Evolutionary conservation across 768 basidiomycete genomes (phyloP).

Genomic region (Tylopilus sp.): DNA sequence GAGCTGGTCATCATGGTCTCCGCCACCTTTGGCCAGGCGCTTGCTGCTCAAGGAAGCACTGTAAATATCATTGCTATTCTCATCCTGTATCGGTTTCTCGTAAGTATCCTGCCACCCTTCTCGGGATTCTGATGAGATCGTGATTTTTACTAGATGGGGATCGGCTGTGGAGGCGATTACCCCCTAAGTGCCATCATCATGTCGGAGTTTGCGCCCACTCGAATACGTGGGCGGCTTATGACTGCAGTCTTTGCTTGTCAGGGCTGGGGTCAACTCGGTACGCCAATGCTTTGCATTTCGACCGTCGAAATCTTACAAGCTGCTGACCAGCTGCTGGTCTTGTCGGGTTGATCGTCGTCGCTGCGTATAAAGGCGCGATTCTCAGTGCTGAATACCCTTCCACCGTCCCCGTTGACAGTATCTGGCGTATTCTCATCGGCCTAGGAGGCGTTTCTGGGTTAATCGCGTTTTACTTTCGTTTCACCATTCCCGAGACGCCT

Average conservation of each 20-base stretch:
- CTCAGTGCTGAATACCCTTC: constrained; percentile 38
- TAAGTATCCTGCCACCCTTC: constrained; percentile 20
- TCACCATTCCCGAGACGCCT: constrained; percentile 90
- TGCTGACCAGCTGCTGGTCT: constrained; percentile 53
- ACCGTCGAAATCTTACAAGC: neutral
- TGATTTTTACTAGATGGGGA: constrained; percentile 48
- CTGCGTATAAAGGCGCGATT: constrained; percentile 59
- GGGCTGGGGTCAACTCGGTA: constrained; percentile 87
- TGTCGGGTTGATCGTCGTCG: constrained; percentile 57
- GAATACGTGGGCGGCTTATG: constrained; percentile 83
- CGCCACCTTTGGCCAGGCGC: constrained; percentile 73
- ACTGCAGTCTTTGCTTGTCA: constrained; percentile 80
- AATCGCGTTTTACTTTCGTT: constrained; percentile 82
- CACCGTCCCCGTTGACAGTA: constrained; percentile 59
- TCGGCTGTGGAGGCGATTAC: constrained; percentile 88
- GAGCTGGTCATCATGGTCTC: constrained; percentile 73
- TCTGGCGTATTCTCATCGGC: constrained; percentile 87
- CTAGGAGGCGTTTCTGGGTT: constrained; percentile 77
- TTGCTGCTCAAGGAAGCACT: constrained; percentile 59
- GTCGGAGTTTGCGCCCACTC: constrained; percentile 81
- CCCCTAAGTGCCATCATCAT: constrained; percentile 81
- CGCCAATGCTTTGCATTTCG: constrained; percentile 18
- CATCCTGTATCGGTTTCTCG: constrained; percentile 80
- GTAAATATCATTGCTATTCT: constrained; percentile 68
- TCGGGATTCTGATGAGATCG: neutral